Percentiles rank a stretch among this genome's conserved stretches.
Evolutionary conservation across 495 filamentous ascomycete species (phyloP).

Genomic region (Oleoguttula mirabilis): DNA sequence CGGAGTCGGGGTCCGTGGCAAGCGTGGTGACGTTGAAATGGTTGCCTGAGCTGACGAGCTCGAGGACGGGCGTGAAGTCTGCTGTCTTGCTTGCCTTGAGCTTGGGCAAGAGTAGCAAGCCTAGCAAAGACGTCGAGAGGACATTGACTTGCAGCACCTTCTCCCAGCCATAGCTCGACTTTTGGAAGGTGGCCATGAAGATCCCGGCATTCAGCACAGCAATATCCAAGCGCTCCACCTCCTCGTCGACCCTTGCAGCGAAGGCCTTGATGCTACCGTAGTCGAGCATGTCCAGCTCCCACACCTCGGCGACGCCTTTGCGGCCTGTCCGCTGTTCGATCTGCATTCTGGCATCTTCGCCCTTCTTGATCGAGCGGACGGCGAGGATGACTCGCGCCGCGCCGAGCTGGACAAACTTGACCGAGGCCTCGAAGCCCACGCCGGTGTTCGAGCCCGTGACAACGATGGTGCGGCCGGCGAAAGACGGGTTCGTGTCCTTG

Average conservation of each 20-base stretch:
- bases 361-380: conserved; percentile 13
- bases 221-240: conserved; percentile 19
- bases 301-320: conserved; percentile 17
- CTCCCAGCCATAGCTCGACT: conserved; percentile 38
- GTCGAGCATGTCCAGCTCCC: conserved; percentile 22
- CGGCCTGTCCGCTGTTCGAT: conserved; percentile 3
- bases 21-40: conserved; percentile 3
- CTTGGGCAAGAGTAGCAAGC: conserved; percentile 41
- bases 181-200: background rate
- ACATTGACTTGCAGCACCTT: conserved; percentile 47
- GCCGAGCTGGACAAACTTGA: conserved; percentile 13
- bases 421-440: conserved; percentile 12
- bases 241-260: conserved; percentile 8
- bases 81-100: conserved; percentile 17
- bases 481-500: conserved; percentile 10
- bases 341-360: conserved; percentile 10
- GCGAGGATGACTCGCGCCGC: conserved; percentile 13
- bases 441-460: conserved; percentile 19
- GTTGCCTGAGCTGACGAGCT: conserved; percentile 14
- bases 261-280: conserved; percentile 22
- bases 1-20: background rate
- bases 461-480: conserved; percentile 10
- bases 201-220: conserved; percentile 22
- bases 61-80: conserved; percentile 13
- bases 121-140: conserved; percentile 45